Base-by-base conservation (phyloP, 1,139 yeast species). In the Yamadazyma buinensis region DNA sequence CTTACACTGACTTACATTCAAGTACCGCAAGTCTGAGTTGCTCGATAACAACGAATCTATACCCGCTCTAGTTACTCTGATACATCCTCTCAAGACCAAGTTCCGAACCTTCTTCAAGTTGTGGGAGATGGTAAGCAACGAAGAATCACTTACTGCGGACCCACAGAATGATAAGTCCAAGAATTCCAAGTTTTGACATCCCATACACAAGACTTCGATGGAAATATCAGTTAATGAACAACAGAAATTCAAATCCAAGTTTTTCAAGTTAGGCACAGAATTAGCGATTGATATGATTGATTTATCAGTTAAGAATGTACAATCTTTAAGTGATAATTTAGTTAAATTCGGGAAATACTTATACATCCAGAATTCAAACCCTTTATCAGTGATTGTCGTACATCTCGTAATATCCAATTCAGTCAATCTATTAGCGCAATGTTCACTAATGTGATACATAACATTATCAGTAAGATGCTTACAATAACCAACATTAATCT, bases 141-240 rank as follows among this genome's bases (percentile, higher is more conserved):
- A 77, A 15, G 80, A 70, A 49, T 84, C 92, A 49, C 86, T 78
- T 4, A 84, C 87, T 1, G 92, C 90, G 32, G 84, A 75, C 2
- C 92, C 92, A 57, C 92, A 84, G 49, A 81, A 84, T 10, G 86
- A 78, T 34, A 83, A 54, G 44, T 81, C 80, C 35, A 84, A 59
- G 23, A 61, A 58, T 34, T 65, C 55, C 36, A 84, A 56, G 17
- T 67, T 58, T 30, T 77, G 81, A 48, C 87, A 80, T 8, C 86
- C 84, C 18, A 79, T 58, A 39, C 84, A 71, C 21, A 84, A 56
- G 1, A 80, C 77, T 41, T 82, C 86, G 15, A 84, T 64, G 4
- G 90, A 71, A 28, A 75, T 68, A 49, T 84, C 90, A 1, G 84
- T 75, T 34, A 84, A 59, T 3, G 86, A 82, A 57, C 92, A 83